A percentile compares a stretch with the other conserved stretches of the same genome.
Evolutionary conservation across 306 rosid genomes (phyloP).

Genomic region (Betula pendula): DNA sequence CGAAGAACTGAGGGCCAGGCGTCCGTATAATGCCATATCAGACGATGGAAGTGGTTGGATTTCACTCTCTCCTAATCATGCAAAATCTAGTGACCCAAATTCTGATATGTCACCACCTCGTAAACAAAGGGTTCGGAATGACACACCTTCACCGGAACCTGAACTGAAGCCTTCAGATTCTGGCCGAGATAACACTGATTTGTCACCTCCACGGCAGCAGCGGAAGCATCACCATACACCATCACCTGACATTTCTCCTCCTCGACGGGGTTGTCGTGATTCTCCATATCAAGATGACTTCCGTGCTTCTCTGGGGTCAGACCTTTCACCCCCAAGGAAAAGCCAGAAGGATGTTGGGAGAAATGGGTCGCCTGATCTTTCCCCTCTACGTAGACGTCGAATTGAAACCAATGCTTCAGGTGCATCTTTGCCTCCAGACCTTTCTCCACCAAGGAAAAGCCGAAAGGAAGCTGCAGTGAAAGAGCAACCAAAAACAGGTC

Average conservation of each 20-base stretch:
- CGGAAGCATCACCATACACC: constrained; percentile 19
- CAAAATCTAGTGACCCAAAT: constrained; percentile 25
- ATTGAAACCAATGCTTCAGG: constrained; percentile 31
- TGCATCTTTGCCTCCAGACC: constrained; percentile 41
- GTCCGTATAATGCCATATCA: constrained; percentile 61
- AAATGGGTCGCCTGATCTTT: constrained; percentile 26
- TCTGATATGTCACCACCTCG: constrained; percentile 68
- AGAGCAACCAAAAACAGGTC: constrained; percentile 57
- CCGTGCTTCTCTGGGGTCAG: constrained; percentile 32
- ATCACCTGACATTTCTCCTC: constrained; percentile 50
- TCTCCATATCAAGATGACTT: constrained; percentile 37
- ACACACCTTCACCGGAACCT: constrained; percentile 62
- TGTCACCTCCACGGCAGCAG: constrained; percentile 48
- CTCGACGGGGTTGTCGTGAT: constrained; percentile 39
- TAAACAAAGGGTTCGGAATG: constrained; percentile 48
- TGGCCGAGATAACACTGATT: constrained; percentile 38
- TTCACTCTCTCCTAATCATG: constrained; percentile 50
- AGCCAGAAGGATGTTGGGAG: constrained; percentile 39
- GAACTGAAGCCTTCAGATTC: constrained; percentile 34
- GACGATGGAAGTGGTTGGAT: constrained; percentile 99
- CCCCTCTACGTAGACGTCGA: constrained; percentile 24
- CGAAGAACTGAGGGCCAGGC: constrained; percentile 66
- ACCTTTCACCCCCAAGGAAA: constrained; percentile 77
- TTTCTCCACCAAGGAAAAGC: constrained; percentile 72
- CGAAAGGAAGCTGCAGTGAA: constrained; percentile 41